Evolutionary conservation across 208 protist species (phyloP), one percentile per base, ranked within the genome.

Genomic region (Trypanosoma melophagium): DNA sequence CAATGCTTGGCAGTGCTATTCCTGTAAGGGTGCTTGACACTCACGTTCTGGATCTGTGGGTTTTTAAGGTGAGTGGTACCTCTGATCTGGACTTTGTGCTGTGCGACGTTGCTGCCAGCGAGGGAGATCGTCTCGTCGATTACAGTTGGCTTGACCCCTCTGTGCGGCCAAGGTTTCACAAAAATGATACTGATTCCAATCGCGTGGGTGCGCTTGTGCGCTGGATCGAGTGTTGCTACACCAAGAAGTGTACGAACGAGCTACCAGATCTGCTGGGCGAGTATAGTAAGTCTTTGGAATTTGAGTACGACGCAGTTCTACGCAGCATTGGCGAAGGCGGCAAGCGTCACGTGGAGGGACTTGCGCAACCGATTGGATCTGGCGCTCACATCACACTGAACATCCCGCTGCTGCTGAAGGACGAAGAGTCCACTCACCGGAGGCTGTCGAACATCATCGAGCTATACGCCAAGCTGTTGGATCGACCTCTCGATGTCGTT

Each of bases 71-170:
- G 16, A 54, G 64, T 12, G 77, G 52, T 0, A 52, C 38, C 2
- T n/a, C 25, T 7, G 73, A 82, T n/a, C 35, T 89, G 21, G 83
- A 89, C 59, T 89, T 85, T 76, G 66, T 77, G 24, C 41, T 84
- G 12, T 80, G 69, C 53, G 71, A 77, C 61, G 14, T 51, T 16
- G 35, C 44, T 16, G 22, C 10, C 9, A 38, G 45, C 24, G 31
- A 73, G 69, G 56, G 60, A 38, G 60, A 74, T 21, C 63, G 64
- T 22, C 19, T 69, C 35, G 71, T 76, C 28, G 69, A 86, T 50
- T 86, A 89, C 66, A 22, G 50, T 13, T 77, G 81, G 62, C 51
- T 89, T 17, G 28, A 75, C 7, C 40, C 41, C 24, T 49, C 21
- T 42, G 63, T 73, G 19, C 69, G 56, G 68, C 80, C 80, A 22